These are phyloP conservation scores for Penicillium sclerotiorum DNA, from an alignment of 2,329 filamentous ascomycete species.

Conservation along the genomic window DNA sequence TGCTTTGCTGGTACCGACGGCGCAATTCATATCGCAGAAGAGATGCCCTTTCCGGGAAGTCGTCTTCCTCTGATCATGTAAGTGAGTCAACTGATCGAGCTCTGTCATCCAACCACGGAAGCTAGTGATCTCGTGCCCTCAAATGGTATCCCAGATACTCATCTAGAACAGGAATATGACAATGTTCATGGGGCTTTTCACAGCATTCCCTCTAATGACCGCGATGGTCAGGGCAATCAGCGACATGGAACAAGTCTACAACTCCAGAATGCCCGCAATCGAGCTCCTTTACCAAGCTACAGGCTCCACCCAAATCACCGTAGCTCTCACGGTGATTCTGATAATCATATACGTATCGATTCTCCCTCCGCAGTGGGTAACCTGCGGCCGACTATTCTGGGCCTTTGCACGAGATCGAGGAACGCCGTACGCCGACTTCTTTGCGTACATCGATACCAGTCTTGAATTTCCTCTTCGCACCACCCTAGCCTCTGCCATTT, in stretches of 20 bases:
- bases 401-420: not conserved
- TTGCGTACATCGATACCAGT: not conserved
- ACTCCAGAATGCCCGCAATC: not conserved
- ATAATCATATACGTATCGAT: not conserved
- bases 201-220: not conserved
- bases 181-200: not conserved
- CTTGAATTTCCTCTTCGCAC: not conserved
- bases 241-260: not conserved
- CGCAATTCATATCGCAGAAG: not conserved
- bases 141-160: not conserved
- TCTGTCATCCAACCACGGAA: no score
- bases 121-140: not conserved
- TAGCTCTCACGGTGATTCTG: not conserved
- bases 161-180: not conserved
- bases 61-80: not conserved
- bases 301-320: not conserved
- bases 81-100: no score
- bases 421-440: not conserved
- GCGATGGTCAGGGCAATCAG: not conserved
- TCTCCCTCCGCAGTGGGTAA: not conserved
- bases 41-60: not conserved
- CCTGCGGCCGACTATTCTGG: not conserved
- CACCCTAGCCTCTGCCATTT: not conserved
- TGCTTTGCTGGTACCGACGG: not conserved
- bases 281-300: not conserved